Evolutionary conservation across 192 early-diverging fungal species (phyloP), one percentile per base, ranked within the genome.

Genomic region (Gryganskiella cystojenkinii): DNA sequence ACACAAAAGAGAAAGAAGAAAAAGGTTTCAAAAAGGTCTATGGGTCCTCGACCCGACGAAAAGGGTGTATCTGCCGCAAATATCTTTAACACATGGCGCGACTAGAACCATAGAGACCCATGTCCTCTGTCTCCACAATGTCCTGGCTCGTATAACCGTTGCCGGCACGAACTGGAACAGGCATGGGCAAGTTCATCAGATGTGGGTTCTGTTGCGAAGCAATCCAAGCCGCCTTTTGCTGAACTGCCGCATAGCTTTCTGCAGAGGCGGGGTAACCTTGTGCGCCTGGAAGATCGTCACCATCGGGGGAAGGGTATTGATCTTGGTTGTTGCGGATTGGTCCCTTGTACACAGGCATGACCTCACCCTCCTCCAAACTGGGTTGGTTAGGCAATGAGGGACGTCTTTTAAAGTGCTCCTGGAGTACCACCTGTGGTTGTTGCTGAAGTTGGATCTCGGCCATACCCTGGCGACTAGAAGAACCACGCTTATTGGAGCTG

Each of bases 61-160:
- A n/a, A n/a, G n/a, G n/a, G n/a, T n/a, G n/a, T n/a, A n/a, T n/a
- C n/a, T n/a, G n/a, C n/a, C n/a, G n/a, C n/a, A n/a, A n/a, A n/a
- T n/a, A n/a, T n/a, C 17, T 27, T 75, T 56, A 75, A 24, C 72
- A 75, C 72, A 75, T 75, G 10, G 72, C 72, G 17, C 70, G 70
- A 31, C 70, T 72, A 8, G 44, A 40, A 17, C 61, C 53, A 30
- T 63, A 64, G 34, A 42, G 45, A 19, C 10, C 30, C 25, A 17
- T 22, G 9, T 30, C 28, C 14, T 54, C 28, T 19, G 20, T 8
- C n/a, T 59, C 42, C 7, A 10, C 67, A 45, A 28, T 10, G 34
- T 60, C 50, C 37, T 56, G 67, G 30, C 19, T 28, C 4, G 49
- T 49, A 44, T 60, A 53, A 19, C 61, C 64, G 30, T 50, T 57